Base-by-base conservation (phyloP, 768 basidiomycete genomes). In the Trametes sanguinea region DNA sequence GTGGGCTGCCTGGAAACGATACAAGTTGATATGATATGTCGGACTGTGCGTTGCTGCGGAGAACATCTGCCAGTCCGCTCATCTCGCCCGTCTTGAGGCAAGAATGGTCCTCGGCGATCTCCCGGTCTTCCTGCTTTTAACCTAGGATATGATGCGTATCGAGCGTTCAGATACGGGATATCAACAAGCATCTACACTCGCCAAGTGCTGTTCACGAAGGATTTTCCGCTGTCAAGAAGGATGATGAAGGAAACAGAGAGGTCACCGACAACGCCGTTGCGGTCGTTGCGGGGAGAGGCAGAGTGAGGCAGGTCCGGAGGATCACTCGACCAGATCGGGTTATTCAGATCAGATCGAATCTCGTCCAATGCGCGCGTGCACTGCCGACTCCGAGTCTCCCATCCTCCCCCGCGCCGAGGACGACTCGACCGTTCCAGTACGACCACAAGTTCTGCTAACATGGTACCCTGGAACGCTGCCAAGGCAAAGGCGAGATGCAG, bases 391-490 rank as follows among this genome's bases (percentile, higher is more conserved):
- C 22, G 22, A 22, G 22, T 22, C 42, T 46, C 45, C 45, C 17
- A 16, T 16, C 45, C 17, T 17, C 45, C 17, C n/a, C 4, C n/a
- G 35, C 13, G 11, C 43, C 43, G 43, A 44, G n/a, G 6, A 6
- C 43, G n/a, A 47, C 17, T 50, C 30, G 42, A 14, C 7, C 42
- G 13, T 9, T 6, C 10, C 29, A 11, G 30, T 10, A 30, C 48
- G 30, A 50, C 22, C 48, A 16, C 11, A 50, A 33, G 8, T 13
- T 22, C n/a, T 30, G 29, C 13, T 32, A 51, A 37, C 47, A 83
- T 84, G 83, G 74, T 76, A 39, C 78, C 80, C 33, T 88, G 86
- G 87, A 87, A 79, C 65, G 69, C 86, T 10, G 76, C 85, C 30
- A 88, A 87, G 72, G 84, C 84, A 62, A 85, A 85, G 80, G 84